Evolutionary conservation across 169 alveolate species (phyloP).

Genomic region (Amoebophrya sp.): DNA sequence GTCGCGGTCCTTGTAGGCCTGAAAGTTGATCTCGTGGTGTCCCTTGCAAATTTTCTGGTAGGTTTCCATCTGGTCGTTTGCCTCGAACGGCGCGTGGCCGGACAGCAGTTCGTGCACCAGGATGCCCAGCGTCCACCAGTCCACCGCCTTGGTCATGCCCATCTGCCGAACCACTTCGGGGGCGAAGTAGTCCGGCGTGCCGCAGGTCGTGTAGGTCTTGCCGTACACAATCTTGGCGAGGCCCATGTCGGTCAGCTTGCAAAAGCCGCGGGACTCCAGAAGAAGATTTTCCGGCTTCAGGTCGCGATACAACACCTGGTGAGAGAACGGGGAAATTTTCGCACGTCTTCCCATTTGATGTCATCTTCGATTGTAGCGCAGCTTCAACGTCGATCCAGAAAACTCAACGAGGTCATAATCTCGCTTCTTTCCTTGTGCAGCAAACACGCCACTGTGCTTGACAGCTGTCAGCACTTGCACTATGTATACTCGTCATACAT

Average conservation of each 20-base stretch:
- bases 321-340: no score
- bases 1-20: background rate
- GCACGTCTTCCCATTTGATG: no score
- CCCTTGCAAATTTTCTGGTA: background rate
- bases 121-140: conserved; percentile 14
- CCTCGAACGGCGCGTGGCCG: background rate
- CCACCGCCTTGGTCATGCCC: background rate
- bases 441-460: no score
- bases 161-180: conserved; percentile 33
- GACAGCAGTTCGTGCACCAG: background rate
- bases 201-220: conserved; percentile 42
- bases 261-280: conserved; percentile 34
- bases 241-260: conserved; percentile 48
- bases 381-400: no score
- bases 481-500: no score
- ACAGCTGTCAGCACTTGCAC: no score
- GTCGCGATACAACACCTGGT: conserved; percentile 34
- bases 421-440: no score
- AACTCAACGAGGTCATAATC: no score
- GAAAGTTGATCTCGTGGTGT: background rate
- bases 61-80: background rate
- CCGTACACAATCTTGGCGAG: conserved; percentile 42
- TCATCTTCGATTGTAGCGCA: no score
- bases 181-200: conserved; percentile 48
- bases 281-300: conserved; percentile 43